A percentile compares a stretch with the other conserved stretches of the same genome.
These are phyloP conservation scores for Moniliophthora roreri DNA, from an alignment of 1,284 basidiomycete genomes.

Conservation along the genomic window DNA sequence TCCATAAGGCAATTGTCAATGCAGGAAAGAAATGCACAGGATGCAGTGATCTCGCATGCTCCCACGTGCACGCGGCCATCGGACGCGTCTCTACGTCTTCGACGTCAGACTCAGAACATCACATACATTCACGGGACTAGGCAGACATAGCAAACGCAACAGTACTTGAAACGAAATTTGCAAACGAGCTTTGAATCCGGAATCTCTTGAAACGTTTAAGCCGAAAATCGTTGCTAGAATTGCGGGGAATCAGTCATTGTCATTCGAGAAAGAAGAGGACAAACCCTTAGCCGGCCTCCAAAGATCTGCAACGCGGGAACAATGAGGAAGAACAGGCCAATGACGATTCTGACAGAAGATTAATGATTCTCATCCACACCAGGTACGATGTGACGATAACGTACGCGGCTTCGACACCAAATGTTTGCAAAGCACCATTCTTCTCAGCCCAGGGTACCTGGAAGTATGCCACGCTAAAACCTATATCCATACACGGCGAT, in stretches of 20 bases:
- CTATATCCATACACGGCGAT: no score
- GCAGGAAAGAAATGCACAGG: no score
- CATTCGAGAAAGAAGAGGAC: slow-evolving; percentile 19
- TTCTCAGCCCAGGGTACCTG: slow-evolving; percentile 59
- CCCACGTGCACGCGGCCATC: no score
- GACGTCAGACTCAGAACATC: no score
- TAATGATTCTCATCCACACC: not conserved
- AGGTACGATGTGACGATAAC: slow-evolving; percentile 17
- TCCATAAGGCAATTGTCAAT: no score
- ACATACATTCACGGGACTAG: no score
- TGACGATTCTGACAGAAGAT: slow-evolving; percentile 37
- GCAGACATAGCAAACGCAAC: no score
- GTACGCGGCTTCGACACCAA: slow-evolving; percentile 59
- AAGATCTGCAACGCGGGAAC: slow-evolving; percentile 51
- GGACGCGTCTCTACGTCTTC: no score
- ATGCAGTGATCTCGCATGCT: no score
- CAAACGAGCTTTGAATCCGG: no score
- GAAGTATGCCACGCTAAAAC: slow-evolving; percentile 65
- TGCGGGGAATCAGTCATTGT: no score
- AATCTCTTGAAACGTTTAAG: not conserved
- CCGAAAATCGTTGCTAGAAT: not conserved
- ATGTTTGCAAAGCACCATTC: slow-evolving; percentile 55
- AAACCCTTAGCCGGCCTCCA: slow-evolving; percentile 43
- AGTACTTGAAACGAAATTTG: no score
- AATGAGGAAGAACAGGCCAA: slow-evolving; percentile 50